Base-by-base conservation (phyloP, 2,329 filamentous ascomycete genomes). In the Leptodontidium sp. region DNA sequence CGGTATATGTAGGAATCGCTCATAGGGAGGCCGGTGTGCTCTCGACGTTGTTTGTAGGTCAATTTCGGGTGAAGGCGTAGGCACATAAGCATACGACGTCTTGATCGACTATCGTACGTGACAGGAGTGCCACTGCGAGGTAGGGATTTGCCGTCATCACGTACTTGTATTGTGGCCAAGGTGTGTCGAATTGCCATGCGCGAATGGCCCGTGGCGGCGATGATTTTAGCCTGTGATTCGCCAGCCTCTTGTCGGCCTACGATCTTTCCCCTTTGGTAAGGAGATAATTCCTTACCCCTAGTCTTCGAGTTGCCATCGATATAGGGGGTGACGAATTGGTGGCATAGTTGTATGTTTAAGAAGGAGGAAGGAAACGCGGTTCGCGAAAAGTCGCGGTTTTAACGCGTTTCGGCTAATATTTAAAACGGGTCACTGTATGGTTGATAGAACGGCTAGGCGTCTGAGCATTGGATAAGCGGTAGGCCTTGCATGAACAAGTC, bases 371-470 rank as follows among this genome's bases (percentile, higher is more conserved):
- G n/a, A 43, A 43, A 45, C 15, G 21, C 32, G 38, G n/a, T 12
- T n/a, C n/a, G 12, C 63, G 63, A 53, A 43, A 64, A 55, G 50
- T 43, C 63, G 52, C 63, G 63, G 14, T 65, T 58, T 63, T 29
- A 50, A 35, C 40, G 38, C 15, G n/a, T 45, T 61, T 61, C 21
- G 8, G 58, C n/a, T 45, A 21, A 43, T 45, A 61, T 26, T 61
- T 43, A 61, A 40, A 43, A 40, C 35, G 32, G 58, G 29, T 45
- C 24, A 61, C 35, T 61, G 21, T 61, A 61, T 35, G 21, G 21
- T 21, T 21, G 21, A 21, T 21, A 21, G 21, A 21, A 21, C 21
- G 21, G 21, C 21, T 21, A 21, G 21, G 21, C 21, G 21, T 21
- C 21, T 21, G 21, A 21, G 21, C 21, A 21, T 21, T 21, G 21